Evolutionary conservation across 2,329 filamentous ascomycete species (phyloP).

Genomic region (Xylaria sp.): DNA sequence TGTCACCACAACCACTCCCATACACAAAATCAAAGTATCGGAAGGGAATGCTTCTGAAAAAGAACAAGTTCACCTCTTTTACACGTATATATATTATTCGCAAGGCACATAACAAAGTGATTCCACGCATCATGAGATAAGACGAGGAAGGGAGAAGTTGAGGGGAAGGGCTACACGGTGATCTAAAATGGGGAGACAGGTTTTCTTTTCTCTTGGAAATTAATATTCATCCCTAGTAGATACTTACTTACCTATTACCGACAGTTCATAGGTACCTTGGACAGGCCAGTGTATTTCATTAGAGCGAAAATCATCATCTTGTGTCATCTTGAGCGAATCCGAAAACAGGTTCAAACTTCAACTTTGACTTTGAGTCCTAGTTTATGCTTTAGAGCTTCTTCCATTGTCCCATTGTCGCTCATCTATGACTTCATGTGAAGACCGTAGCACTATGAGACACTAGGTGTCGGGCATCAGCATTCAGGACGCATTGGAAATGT

Average conservation of each 20-base stretch:
- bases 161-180: background rate
- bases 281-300: slow-evolving; percentile 22
- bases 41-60: slow-evolving; percentile 4
- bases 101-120: slow-evolving; percentile 5
- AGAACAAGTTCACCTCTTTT: background rate
- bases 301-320: slow-evolving; percentile 18
- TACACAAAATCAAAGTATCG: background rate
- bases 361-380: background rate
- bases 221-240: slow-evolving; percentile 10
- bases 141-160: background rate
- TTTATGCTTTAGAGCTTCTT: background rate
- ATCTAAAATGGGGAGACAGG: slow-evolving; percentile 3
- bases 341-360: background rate
- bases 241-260: slow-evolving; percentile 13
- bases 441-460: slow-evolving; percentile 3
- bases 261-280: slow-evolving; percentile 1
- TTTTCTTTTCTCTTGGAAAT: slow-evolving; percentile 5
- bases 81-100: slow-evolving; percentile 27
- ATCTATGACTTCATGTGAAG: background rate
- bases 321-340: background rate
- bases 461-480: slow-evolving; percentile 11
- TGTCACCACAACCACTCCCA: background rate
- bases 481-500: background rate
- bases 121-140: slow-evolving; percentile 7
- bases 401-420: background rate